Conservation (phyloP, 495 filamentous ascomycete genomes). For the Astrothelium macrocarpum region DNA sequence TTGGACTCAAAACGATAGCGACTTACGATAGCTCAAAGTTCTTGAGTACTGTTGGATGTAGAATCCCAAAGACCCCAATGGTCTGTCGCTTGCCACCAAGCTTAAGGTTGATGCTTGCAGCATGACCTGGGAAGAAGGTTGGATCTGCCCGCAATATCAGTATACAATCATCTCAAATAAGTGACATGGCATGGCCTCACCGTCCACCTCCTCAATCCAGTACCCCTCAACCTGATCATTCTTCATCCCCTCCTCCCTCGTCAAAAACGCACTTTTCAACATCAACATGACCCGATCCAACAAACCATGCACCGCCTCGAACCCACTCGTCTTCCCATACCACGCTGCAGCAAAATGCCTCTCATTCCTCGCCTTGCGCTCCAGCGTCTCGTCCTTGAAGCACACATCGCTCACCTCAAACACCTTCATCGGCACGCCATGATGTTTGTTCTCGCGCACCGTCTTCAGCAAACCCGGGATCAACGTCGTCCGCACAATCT, state of each 20-base stretch:
- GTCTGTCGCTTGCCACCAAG: slow-evolving; percentile 57
- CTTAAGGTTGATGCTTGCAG: slow-evolving; percentile 68
- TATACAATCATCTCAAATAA: slow-evolving; percentile 9
- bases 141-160: slow-evolving; percentile 43
- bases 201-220: slow-evolving; percentile 86
- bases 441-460: slow-evolving; percentile 85
- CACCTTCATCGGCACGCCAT: slow-evolving; percentile 80
- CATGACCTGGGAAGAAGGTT: slow-evolving; percentile 85
- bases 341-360: slow-evolving; percentile 90
- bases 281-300: slow-evolving; percentile 87
- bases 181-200: slow-evolving; percentile 33
- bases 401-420: slow-evolving; percentile 84
- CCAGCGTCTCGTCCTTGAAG: slow-evolving; percentile 67
- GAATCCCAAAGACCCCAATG: slow-evolving; percentile 83
- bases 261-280: slow-evolving; percentile 74
- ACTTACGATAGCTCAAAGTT: slow-evolving; percentile 80
- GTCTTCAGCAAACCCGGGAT: slow-evolving; percentile 92
- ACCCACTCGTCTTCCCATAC: slow-evolving; percentile 90
- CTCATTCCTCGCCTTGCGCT: slow-evolving; percentile 85
- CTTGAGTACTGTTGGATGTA: slow-evolving; percentile 86
- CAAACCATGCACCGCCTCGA: slow-evolving; percentile 92
- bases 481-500: slow-evolving; percentile 84
- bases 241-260: slow-evolving; percentile 57
- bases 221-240: slow-evolving; percentile 52
- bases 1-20: neutral